Conservation (phyloP, 148 eudicot species). For the Mesembryanthemum crystallinum region DNA sequence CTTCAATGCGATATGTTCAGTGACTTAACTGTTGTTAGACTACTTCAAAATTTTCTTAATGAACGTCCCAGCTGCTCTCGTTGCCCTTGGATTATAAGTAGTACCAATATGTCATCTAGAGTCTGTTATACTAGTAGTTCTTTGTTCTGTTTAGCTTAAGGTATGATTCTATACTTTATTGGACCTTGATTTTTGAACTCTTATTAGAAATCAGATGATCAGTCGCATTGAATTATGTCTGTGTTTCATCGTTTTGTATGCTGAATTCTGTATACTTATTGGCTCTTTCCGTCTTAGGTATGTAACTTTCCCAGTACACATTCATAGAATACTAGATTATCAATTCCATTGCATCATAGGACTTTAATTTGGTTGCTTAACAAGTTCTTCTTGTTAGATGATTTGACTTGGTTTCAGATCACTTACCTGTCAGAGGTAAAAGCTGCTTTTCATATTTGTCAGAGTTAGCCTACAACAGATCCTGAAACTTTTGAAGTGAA, state of each 20-base stretch:
- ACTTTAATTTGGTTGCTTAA: not conserved
- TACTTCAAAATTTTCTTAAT: slow-evolving; percentile 85
- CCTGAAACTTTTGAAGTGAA: not conserved
- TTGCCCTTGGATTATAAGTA: slow-evolving; percentile 83
- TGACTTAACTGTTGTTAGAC: slow-evolving; percentile 76
- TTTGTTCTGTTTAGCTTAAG: not conserved
- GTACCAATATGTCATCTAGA: not conserved
- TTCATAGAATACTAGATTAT: not conserved
- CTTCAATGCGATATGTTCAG: slow-evolving; percentile 61
- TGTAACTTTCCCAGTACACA: not conserved
- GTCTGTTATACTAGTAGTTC: not conserved
- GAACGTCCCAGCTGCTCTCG: slow-evolving; percentile 85
- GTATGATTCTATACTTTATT: not conserved
- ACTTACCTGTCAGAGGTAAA: slow-evolving; percentile 75
- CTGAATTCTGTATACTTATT: no score
- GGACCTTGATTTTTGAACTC: not conserved
- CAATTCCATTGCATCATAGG: not conserved
- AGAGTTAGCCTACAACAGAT: not conserved
- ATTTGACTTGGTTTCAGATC: slow-evolving; percentile 84
- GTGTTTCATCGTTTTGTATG: no score
- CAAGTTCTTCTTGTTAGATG: slow-evolving; percentile 93
- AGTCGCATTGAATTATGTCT: no score
- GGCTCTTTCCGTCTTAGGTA: not conserved
- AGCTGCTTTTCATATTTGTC: not conserved
- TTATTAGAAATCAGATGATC: no score